Evolutionary conservation across 1,284 basidiomycete genomes (phyloP).

Genomic region (Naganishia sp.): DNA sequence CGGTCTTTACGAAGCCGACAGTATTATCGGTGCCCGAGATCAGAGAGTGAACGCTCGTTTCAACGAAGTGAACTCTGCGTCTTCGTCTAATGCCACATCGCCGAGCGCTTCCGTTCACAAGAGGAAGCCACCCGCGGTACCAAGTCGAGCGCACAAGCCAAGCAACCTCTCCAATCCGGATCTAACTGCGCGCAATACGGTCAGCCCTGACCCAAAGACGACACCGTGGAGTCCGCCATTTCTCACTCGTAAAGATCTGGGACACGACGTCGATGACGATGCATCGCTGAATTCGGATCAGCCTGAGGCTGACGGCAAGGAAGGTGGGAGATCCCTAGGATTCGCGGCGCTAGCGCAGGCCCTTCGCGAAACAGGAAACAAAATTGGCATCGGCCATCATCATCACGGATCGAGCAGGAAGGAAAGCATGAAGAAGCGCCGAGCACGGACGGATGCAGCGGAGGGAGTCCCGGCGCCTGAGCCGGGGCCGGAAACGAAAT

Average conservation of each 20-base stretch:
- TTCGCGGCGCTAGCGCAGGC: conserved; percentile 31
- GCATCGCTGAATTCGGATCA: not conserved
- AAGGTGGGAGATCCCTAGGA: conserved; percentile 5
- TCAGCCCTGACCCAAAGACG: not conserved
- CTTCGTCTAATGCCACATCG: not conserved
- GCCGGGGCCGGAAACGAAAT: not conserved
- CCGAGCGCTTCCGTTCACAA: not conserved
- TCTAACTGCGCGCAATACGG: conserved; percentile 6
- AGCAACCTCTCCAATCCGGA: conserved; percentile 4
- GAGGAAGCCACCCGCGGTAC: conserved; percentile 21
- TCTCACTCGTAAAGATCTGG: not conserved
- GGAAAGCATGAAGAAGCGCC: conserved; percentile 4
- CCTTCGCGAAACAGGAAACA: conserved; percentile 30
- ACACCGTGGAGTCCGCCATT: conserved; percentile 26
- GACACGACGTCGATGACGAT: not conserved
- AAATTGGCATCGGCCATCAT: conserved; percentile 3
- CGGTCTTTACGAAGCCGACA: conserved; percentile 12
- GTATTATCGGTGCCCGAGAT: conserved; percentile 17
- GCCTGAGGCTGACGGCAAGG: conserved; percentile 1
- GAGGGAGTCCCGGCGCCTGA: not conserved
- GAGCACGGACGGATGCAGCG: not conserved
- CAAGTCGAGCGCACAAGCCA: conserved; percentile 25
- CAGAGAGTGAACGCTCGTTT: conserved; percentile 19
- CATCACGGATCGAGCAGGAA: conserved; percentile 7
- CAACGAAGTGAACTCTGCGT: not conserved